Base-by-base conservation (phyloP, 108 stramenopile species). In the Cyclostephanos invisitatus region DNA sequence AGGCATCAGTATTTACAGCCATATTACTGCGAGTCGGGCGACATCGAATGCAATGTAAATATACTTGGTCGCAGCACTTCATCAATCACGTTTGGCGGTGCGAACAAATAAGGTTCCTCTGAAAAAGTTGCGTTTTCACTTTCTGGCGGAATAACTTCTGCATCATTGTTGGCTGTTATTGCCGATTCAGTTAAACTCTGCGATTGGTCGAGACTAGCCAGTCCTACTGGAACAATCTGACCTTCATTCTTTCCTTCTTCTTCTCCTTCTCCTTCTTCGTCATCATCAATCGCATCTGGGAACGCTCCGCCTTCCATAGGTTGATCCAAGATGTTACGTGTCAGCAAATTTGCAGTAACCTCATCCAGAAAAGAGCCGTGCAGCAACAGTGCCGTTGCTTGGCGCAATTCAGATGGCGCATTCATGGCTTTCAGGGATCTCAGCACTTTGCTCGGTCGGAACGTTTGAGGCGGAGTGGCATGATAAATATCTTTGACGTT, bases 341-440 rank as follows among this genome's bases (percentile, higher is more conserved):
- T 73, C 56, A 80, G 64, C 47, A 80, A 50, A 20, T 53, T 47
- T 3, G 78, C 72, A 36, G 78, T 80, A 22, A 11, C 59, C 63
- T 80, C 78, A 59, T 80, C 78, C 56, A 81, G 68, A 24, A 81
- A 62, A n/a, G 46, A 57, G 53, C 76, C 67, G 42, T 73, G 66
- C 38, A 81, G 37, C 40, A 81, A 37, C 18, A 77, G 62, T 35
- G 81, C 81, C 21, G 76, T 77, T 6, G 77, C 81, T 8, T 77
- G 58, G 5, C 61, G 42, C 10, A 81, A 40, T 47, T 81, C 81
- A 28, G 42, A 53, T 12, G 81, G 77, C 27, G 74, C 72, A 48
- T 78, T 53, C 55, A 51, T 67, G 0, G 62, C 58, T 14, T 73
- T 35, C 62, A 78, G 25, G 32, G 65, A 78, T 54, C 44, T 21